Base-by-base conservation (phyloP, 768 basidiomycete genomes). In the Gymnopilus dilepis region DNA sequence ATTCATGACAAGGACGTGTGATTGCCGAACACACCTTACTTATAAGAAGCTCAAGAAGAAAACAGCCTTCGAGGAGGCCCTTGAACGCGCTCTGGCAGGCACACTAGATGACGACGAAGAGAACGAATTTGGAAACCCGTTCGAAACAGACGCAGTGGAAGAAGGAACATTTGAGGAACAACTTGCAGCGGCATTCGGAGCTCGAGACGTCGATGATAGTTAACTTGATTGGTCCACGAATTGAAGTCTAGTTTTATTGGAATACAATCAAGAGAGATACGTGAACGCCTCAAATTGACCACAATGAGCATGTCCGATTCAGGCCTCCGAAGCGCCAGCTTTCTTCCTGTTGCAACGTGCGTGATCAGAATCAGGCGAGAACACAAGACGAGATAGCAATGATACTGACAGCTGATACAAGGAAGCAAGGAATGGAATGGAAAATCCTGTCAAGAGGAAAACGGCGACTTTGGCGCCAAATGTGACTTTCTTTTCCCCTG, bases 341-440 rank as follows among this genome's bases (percentile, higher is more conserved):
- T 83, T 87, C 65, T 74, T 78, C 73, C 86, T 86, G 67, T 38
- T 62, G 51, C 6, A 53, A 19, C 24, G 30, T 61, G 59, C 19
- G 61, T 54, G 33, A 15, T 33, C 45, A 40, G 34, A n/a, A 33
- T n/a, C 7, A 22, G 57, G 58, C 30, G 19, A 11, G 24, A 31
- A 61, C 47, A 31, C n/a, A 31, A 38, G 51, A 52, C 15, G 11
- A 47, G 24, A n/a, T n/a, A n/a, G 37, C 48, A n/a, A 40, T n/a
- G 34, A 26, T 26, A 78, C 91, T 65, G 66, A 92, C 91, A 92
- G 64, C 73, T 91, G 90, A 69, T 81, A 85, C 38, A 69, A 73
- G 4, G 84, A 77, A 5, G 89, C 90, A 56, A 81, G 64, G 73
- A 92, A 86, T 26, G 91, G 91, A 63, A 92, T 84, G 59, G 82